Conservation (phyloP, 495 filamentous ascomycete species). For the Aspergillus ellipticus region DNA sequence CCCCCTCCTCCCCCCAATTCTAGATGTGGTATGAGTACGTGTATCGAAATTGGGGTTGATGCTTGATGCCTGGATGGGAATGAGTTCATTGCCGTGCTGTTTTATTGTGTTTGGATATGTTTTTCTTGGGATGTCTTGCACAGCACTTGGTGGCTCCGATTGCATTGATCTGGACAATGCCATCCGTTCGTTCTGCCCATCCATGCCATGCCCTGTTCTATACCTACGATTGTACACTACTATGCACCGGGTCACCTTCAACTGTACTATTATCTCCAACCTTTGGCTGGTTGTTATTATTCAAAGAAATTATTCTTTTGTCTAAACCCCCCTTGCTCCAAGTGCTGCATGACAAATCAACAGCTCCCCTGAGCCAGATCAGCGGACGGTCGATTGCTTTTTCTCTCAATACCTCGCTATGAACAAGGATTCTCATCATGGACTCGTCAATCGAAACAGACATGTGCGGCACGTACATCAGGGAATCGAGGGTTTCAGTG, state of each 20-base stretch:
- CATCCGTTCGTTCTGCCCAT: not conserved
- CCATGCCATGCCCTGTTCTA: not conserved
- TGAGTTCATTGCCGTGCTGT: not conserved
- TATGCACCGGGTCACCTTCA: not conserved
- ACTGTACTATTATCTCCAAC: not conserved
- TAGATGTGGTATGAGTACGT: not conserved
- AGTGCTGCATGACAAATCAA: not conserved
- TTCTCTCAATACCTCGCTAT: conserved; percentile 14
- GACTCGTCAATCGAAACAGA: conserved; percentile 15
- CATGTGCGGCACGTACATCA: not conserved
- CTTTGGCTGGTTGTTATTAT: not conserved
- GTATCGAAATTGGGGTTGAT: not conserved
- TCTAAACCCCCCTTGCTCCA: not conserved
- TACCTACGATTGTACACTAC: conserved; percentile 7
- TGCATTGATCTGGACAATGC: not conserved
- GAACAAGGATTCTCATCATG: conserved; percentile 20
- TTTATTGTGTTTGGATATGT: not conserved
- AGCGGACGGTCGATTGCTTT: not conserved
- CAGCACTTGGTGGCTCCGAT: not conserved
- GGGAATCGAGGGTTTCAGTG: not conserved
- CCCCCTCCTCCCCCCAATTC: not conserved
- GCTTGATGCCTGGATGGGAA: not conserved
- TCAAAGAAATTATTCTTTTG: conserved; percentile 1
- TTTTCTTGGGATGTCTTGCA: not conserved
- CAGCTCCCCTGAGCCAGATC: not conserved